Evolutionary conservation across 257 asterid genomes (phyloP), one percentile per base, ranked within the genome.

Genomic region (Salvia miltiorrhiza): DNA sequence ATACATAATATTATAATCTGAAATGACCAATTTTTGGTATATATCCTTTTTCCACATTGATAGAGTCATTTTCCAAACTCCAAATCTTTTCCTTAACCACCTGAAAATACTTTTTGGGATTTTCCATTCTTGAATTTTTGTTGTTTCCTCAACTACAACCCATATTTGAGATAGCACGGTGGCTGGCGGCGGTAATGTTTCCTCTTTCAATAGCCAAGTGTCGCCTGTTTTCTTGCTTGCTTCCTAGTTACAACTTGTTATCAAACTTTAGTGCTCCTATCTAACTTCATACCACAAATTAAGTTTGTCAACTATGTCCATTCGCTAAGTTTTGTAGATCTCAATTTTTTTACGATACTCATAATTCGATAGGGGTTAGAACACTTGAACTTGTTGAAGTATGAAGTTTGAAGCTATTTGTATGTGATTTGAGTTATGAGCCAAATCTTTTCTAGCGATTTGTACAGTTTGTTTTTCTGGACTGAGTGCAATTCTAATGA

Each of bases 51-150:
- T 71, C 73, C 70, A 70, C 77, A 41, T 6, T 71, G 81, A 77
- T 52, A n/a, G 71, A 48, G 9, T 67, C 61, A 45, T 55, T 53
- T 71, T 65, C 71, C 79, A 50, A 74, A 74, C 59, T 21, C 65
- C 65, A 59, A 67, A 74, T 74, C 74, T 60, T 74, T 74, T 74
- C 23, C 78, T 74, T 74, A 56, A 47, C 52, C 40, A 20, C 70
- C 74, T 59, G 41, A 49, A 66, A 59, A 24, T 65, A 47, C 73
- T 73, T 65, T 65, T 10, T 63, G 44, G 44, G 26, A 35, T 19
- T 14, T 70, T 37, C 4, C 40, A 3, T 10, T 33, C 4, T 16
- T 60, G 23, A 23, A 71, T 60, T 3, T 23, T 61, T 49, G 63
- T 7, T 59, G 53, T 32, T 60, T 61, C 63, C 47, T 50, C 76